Evolutionary conservation across 345 rosid genomes (phyloP).

Genomic region (Dipteronia sinensis): DNA sequence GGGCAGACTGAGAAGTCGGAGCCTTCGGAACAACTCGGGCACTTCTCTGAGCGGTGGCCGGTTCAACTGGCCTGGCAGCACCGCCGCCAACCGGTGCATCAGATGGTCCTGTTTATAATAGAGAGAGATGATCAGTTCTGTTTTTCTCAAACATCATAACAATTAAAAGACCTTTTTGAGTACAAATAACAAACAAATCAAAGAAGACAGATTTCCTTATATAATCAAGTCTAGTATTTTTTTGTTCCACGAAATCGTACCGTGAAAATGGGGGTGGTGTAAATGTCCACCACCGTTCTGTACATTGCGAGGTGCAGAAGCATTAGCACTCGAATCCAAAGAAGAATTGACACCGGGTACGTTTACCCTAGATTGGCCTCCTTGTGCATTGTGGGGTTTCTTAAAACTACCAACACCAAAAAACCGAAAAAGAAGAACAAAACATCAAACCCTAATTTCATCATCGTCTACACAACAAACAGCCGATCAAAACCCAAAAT

Average conservation of each 20-base stretch:
- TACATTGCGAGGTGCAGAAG: slow-evolving; percentile 40
- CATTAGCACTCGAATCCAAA: slow-evolving; percentile 37
- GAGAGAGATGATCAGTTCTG: neutral
- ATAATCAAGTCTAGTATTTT: neutral
- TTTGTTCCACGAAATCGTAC: slow-evolving; percentile 34
- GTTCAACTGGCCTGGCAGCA: slow-evolving; percentile 46
- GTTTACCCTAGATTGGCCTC: slow-evolving; percentile 66
- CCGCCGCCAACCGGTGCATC: slow-evolving; percentile 44
- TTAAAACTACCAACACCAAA: slow-evolving; percentile 47
- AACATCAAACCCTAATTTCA: slow-evolving; percentile 18
- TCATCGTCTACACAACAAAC: neutral
- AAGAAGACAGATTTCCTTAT: neutral
- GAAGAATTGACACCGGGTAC: slow-evolving; percentile 41
- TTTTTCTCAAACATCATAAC: neutral
- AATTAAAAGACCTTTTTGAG: neutral
- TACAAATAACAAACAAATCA: neutral
- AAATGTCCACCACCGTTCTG: slow-evolving; percentile 62
- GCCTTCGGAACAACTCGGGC: slow-evolving; percentile 69
- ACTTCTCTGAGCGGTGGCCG: slow-evolving; percentile 40
- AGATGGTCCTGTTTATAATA: slow-evolving; percentile 38
- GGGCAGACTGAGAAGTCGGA: slow-evolving; percentile 74
- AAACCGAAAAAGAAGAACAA: neutral
- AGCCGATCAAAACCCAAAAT: neutral
- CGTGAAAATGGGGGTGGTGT: slow-evolving; percentile 58
- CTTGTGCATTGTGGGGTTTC: slow-evolving; percentile 75